phyloP scores from a whole-genome alignment of 208 protist species.

The Trichomonas gallinae region DNA sequence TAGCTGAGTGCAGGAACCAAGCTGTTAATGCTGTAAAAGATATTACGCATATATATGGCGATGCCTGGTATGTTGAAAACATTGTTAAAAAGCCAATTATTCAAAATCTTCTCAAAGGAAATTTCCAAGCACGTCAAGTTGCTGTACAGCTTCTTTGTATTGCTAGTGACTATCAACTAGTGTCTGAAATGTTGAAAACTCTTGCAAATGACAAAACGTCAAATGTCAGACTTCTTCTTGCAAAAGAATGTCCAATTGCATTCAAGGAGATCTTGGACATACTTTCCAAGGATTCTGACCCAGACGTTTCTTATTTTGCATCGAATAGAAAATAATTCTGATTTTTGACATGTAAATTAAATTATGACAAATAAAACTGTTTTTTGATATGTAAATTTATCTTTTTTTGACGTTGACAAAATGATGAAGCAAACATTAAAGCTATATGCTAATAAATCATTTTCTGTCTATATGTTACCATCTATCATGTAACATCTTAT shows the following conservation, averaged over 20 bases:
- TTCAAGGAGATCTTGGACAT: background rate
- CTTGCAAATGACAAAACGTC: background rate
- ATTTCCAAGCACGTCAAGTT: background rate
- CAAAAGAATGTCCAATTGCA: background rate
- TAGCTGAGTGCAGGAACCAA: background rate
- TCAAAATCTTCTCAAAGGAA: background rate
- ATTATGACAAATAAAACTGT: no score
- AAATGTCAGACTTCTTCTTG: background rate
- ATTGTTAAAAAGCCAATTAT: background rate
- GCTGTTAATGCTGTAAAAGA: background rate
- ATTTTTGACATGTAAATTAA: no score
- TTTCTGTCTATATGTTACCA: no score
- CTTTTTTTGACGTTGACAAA: no score
- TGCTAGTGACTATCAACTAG: background rate
- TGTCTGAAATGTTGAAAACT: background rate
- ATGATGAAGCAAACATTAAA: no score
- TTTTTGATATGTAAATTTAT: no score
- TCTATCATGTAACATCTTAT: no score
- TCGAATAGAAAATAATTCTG: background rate
- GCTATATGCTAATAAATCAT: no score
- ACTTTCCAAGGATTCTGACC: background rate
- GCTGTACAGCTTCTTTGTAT: background rate
- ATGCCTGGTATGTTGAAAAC: background rate
- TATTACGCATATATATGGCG: background rate
- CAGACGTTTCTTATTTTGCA: background rate